phyloP scores from a whole-genome alignment of 306 rosid genomes.

The Aeschynomene evenia region DNA sequence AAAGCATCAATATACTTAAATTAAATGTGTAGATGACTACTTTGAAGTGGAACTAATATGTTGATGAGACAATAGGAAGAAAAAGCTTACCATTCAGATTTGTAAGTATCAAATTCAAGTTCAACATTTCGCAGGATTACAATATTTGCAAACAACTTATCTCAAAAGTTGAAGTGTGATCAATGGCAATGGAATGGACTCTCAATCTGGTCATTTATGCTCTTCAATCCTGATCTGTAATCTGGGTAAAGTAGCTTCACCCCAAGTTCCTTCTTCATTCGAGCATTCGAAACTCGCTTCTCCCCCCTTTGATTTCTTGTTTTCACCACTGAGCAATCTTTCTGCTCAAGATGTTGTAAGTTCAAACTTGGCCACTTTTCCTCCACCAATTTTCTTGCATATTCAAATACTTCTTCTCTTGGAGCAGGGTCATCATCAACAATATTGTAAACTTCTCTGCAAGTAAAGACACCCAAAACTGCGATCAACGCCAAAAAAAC shows the following conservation, averaged over 20 bases:
- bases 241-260: constrained; percentile 63
- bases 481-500: not conserved
- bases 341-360: constrained; percentile 14
- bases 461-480: constrained; percentile 2
- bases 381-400: constrained; percentile 69
- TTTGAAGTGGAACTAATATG: not conserved
- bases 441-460: constrained; percentile 66
- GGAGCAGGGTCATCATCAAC: constrained; percentile 86
- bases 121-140: not conserved
- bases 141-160: not conserved
- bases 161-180: not conserved
- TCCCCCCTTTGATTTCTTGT: constrained; percentile 39
- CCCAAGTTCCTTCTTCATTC: constrained; percentile 70
- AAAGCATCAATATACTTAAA: not conserved
- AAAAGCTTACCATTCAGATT: not conserved
- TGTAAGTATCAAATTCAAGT: not conserved
- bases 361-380: constrained; percentile 68
- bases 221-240: constrained; percentile 64
- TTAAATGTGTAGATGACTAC: not conserved
- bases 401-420: constrained; percentile 76
- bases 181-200: constrained; percentile 29
- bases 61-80: not conserved
- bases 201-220: constrained; percentile 60
- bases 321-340: not conserved
- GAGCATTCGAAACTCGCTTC: constrained; percentile 70